Conservation (phyloP, 2,329 filamentous ascomycete genomes). For the Sarocladiaceae sp. region DNA sequence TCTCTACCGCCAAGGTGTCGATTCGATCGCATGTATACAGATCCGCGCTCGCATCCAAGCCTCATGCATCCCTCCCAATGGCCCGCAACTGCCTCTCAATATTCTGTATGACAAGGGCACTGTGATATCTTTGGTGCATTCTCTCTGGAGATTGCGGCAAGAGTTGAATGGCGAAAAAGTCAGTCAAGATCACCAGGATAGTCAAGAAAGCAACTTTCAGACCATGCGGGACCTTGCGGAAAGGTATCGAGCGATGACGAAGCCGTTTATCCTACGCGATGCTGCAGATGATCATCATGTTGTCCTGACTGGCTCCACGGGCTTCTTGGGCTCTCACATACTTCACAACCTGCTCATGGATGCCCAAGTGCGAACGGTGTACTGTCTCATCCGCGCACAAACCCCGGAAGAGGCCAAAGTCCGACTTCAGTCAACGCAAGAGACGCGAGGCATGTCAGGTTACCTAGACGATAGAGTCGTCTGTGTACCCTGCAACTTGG, state of each 20-base stretch:
- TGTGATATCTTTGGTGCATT: conserved; percentile 25
- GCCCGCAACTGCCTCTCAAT: conserved; percentile 40
- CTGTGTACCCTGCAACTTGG: conserved; percentile 15
- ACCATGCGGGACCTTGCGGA: not conserved
- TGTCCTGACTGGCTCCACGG: conserved; percentile 58
- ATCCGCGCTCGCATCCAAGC: conserved; percentile 33
- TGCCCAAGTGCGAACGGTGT: conserved; percentile 6
- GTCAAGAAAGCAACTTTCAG: not conserved
- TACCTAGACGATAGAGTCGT: conserved; percentile 11
- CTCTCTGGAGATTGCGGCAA: conserved; percentile 14
- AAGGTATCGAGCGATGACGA: not conserved
- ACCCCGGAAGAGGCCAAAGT: conserved; percentile 10
- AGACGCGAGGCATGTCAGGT: not conserved
- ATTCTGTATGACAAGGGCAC: conserved; percentile 55
- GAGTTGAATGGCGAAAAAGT: not conserved
- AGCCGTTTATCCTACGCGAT: not conserved
- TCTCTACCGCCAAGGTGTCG: conserved; percentile 51
- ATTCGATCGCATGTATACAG: conserved; percentile 52
- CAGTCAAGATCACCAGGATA: conserved; percentile 7
- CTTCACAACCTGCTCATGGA: conserved; percentile 15
- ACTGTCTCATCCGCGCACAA: conserved; percentile 35
- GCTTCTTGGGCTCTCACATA: conserved; percentile 57
- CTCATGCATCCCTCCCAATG: conserved; percentile 13
- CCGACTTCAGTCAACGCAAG: conserved; percentile 5
- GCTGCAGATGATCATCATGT: conserved; percentile 8